Evolutionary conservation across 768 basidiomycete genomes (phyloP), one percentile per base, ranked within the genome.

Genomic region (Agaricus subrufescens): DNA sequence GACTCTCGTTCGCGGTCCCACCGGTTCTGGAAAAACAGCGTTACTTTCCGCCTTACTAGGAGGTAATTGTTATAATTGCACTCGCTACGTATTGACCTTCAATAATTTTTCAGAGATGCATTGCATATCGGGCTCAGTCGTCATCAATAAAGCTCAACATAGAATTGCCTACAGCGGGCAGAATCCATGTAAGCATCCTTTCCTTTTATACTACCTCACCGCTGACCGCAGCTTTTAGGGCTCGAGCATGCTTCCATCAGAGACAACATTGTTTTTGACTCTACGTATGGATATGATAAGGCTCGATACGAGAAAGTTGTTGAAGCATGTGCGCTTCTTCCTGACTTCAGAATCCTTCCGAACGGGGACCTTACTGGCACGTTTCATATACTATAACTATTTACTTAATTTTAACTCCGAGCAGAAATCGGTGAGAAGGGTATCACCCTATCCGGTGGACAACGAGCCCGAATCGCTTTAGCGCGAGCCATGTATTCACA

Each of bases 381-480:
- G 65, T 49, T 54, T 25, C 30, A 39, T 34, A 48, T 34, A 49
- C 7, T 31, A 54, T 23, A 25, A 11, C 5, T 11, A 58, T 27
- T n/a, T 25, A 27, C 3, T 39, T 42, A 8, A 9, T 31, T 47
- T 29, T 29, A 19, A 30, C 11, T 31, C 25, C 19, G 9, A 47
- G 10, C 49, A 80, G 86, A 89, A 66, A 86, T 91, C 52, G 90
- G 89, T 46, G 91, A 94, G 66, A 89, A 87, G 62, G 91, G 90
- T 2, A 84, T 87, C 34, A 86, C 85, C 0, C 66, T 86, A n/a
- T 84, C 83, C 9, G 87, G 88, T 2, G 89, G 89, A 1, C 86
- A 90, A 64, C 72, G 86, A 46, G 88, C 89, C 7, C 77, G 89
- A 12, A 77, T 91, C 37, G 86, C 87, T 3, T 75, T 93, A 15